Conservation (phyloP, 169 alveolate species). For the Theileria luwenshuni region DNA sequence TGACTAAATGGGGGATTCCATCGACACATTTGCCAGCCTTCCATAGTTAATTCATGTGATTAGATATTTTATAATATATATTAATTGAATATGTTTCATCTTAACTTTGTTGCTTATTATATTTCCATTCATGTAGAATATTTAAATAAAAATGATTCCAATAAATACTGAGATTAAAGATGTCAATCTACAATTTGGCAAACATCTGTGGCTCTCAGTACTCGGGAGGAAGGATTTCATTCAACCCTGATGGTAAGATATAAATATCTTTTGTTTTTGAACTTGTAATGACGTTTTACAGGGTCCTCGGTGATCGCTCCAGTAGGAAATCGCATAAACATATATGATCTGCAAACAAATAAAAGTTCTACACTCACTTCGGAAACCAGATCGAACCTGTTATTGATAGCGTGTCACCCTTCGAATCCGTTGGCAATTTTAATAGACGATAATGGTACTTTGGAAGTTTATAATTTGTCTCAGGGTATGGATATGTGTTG, state of each 20-base stretch:
- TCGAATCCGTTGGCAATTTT: conserved; percentile 72
- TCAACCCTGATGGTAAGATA: conserved; percentile 64
- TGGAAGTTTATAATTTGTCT: background rate
- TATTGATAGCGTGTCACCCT: conserved; percentile 76
- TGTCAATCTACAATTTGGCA: conserved; percentile 54
- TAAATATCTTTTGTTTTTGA: background rate
- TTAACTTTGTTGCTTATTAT: background rate
- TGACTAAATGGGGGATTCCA: no score
- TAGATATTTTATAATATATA: no score
- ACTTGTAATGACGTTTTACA: conserved; percentile 2
- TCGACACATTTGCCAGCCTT: background rate
- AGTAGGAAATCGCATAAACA: conserved; percentile 80
- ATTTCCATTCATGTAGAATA: background rate
- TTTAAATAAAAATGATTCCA: conserved; percentile 2
- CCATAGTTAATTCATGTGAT: background rate
- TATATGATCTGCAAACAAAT: conserved; percentile 76
- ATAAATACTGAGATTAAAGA: background rate
- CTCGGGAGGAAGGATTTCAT: conserved; percentile 63
- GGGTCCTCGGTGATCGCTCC: conserved; percentile 80
- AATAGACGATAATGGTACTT: conserved; percentile 73
- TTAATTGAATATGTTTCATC: no score
- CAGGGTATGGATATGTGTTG: conserved; percentile 76
- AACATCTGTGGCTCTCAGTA: conserved; percentile 69
- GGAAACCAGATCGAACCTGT: conserved; percentile 76
- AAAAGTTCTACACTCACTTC: conserved; percentile 75